Evolutionary conservation across 2,329 filamentous ascomycete genomes (phyloP), one percentile per base, ranked within the genome.

Genomic region (Neopestalotiopsis sp.): DNA sequence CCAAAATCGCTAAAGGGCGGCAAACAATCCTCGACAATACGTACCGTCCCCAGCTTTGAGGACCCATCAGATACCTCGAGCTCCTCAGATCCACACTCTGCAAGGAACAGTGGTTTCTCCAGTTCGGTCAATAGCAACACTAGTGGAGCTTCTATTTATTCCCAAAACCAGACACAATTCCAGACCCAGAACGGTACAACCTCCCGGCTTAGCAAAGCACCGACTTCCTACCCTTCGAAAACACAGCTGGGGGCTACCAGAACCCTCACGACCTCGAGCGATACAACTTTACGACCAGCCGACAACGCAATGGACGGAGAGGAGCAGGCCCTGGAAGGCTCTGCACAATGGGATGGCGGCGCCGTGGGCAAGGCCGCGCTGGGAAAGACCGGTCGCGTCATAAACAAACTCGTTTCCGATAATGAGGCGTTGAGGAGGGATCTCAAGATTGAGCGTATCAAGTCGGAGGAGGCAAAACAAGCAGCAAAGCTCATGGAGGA

Each of bases 381-480:
- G 2, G 92, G 92, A 58, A 94, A 94, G 82, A 93, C 91, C 10
- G 92, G 92, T 9, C 86, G 91, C 42, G 92, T 94, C 66, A 95
- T 96, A 79, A 94, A 96, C 81, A 89, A 90, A 76, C 87, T 96
- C 67, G 93, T 94, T 76, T 90, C 91, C 66, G 93, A 95, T 77
- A 94, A 94, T 73, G 93, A 95, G 76, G 87, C 90, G 56, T 84
- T 95, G 61, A 92, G 92, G 74, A 88, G 92, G 66, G 92, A 95
- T 71, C 84, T 93, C 68, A 85, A 91, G 74, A 88, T 91, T 68
- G 90, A 92, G 79, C 84, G 85, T 24, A 78, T 91, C 67, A 86
- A 87, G 61, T 86, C 91, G 59, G 91, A 94, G 69, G 92, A 94
- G 75, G 86, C 91, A n/a, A 89, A 89, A 73, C 89, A 92, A 76